Conservation (phyloP, 2,329 filamentous ascomycete species). For the Rhytidhysteron rufulum region DNA sequence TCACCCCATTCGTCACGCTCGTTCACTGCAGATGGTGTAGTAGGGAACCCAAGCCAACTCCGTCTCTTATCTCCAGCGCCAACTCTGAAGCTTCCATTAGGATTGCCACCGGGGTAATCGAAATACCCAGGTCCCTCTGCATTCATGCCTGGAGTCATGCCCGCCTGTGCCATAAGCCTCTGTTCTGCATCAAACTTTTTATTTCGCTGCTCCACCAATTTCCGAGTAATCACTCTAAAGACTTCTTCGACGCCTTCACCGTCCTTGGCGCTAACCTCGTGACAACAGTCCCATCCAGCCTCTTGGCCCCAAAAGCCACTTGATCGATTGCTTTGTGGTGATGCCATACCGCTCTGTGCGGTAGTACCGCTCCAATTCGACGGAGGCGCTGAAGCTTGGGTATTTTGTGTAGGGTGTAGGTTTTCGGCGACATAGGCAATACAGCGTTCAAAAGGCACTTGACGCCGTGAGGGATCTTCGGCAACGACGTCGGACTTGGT, state of each 20-base stretch:
- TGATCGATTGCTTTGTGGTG: conserved; percentile 50
- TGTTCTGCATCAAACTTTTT: conserved; percentile 51
- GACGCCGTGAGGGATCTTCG: conserved; percentile 70
- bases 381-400: conserved; percentile 34
- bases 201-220: conserved; percentile 70
- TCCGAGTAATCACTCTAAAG: conserved; percentile 84
- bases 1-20: conserved; percentile 30
- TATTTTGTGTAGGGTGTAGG: conserved; percentile 67
- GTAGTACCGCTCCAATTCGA: conserved; percentile 38
- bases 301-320: conserved; percentile 88
- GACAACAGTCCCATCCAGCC: conserved; percentile 93
- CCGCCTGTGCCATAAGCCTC: conserved; percentile 39
- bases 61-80: conserved; percentile 59
- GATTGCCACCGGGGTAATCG: conserved; percentile 44
- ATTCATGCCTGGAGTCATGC: conserved; percentile 42
- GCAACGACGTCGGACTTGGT: conserved; percentile 77
- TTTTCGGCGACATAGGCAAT: conserved; percentile 95
- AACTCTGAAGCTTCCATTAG: conserved; percentile 57
- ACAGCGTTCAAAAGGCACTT: conserved; percentile 91
- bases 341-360: conserved; percentile 33
- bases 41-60: conserved; percentile 63
- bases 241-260: conserved; percentile 97
- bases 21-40: conserved; percentile 35
- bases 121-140: conserved; percentile 41
- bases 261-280: conserved; percentile 91